A percentile compares a stretch with the other conserved stretches of the same genome.
Evolutionary conservation across 768 basidiomycete genomes (phyloP).

Genomic region (Agaricus blazei): DNA sequence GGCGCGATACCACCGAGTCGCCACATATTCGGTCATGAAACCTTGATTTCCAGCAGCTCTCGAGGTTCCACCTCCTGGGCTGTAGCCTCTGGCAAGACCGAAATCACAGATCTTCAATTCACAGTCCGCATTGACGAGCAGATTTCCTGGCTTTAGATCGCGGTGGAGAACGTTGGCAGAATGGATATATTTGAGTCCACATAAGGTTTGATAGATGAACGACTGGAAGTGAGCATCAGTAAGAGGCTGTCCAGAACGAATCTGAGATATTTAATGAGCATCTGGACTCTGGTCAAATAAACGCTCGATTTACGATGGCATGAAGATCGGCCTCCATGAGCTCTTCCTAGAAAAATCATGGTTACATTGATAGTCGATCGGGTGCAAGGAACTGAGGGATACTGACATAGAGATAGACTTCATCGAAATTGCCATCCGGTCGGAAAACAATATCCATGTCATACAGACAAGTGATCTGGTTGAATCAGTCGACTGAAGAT

Average conservation of each 20-base stretch:
- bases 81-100: conserved; percentile 92
- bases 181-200: conserved; percentile 97
- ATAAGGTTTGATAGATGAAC: conserved; percentile 97
- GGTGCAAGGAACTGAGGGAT: neutral
- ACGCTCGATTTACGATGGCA: conserved; percentile 71
- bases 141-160: conserved; percentile 91
- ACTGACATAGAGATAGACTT: conserved; percentile 89
- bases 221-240: conserved; percentile 93
- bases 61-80: conserved; percentile 72
- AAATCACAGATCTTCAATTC: conserved; percentile 99
- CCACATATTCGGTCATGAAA: conserved; percentile 99
- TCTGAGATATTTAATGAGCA: conserved; percentile 32
- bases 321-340: conserved; percentile 99
- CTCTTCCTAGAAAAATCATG: conserved; percentile 64
- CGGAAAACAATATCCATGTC: conserved; percentile 99
- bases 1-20: conserved; percentile 98
- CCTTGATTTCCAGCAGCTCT: conserved; percentile 78
- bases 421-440: conserved; percentile 87
- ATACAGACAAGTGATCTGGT: conserved; percentile 90
- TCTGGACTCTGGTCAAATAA: neutral
- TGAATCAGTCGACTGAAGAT: conserved; percentile 7
- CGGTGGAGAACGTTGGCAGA: conserved; percentile 97
- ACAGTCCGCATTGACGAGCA: conserved; percentile 97
- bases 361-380: neutral
- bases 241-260: conserved; percentile 81